Base-by-base conservation (phyloP, 371 early-diverging fungal species). In the Mucor mucedo region DNA sequence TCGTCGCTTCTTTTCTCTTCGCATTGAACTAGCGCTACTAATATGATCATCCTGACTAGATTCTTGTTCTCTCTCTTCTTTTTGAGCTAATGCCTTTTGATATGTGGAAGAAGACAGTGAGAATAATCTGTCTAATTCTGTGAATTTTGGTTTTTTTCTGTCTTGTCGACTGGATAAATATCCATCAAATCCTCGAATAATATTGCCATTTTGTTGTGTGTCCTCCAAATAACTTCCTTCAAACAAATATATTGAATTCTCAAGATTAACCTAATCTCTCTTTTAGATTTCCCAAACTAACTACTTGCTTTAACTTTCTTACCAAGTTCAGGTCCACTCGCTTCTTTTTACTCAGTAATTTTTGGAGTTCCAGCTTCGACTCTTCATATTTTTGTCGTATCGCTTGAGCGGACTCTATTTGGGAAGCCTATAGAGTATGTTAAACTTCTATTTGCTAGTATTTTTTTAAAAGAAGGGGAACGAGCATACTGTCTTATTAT, bases 211-310 rank as follows among this genome's bases (percentile, higher is more conserved):
- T 39, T 80, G 82, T 42, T 84, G 86, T 9, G 94, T 91, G 48
- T 93, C 93, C 69, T 91, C 92, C 52, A 93, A 68, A 63, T 93
- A 93, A 6, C 89, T 85, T 3, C 89, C 89, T 63, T 93, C 93
- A 72, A 90, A 89, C 7, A 84, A 72, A 71, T 91, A 93, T 59
- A 93, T 89, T 54, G 84, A 82, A 33, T 84, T 70, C 69, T 93
- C 93, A 10, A 93, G 73, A 33, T 80, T 86, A 60, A 79, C 66
- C 72, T 72, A 27, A 35, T 42, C n/a, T 42, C 35, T 14, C 47
- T 11, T 10, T 11, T 10, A 2, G n/a, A 2, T 39, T 21, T 21
- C 14, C 1, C 30, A 32, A 45, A 39, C 42, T 42, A 21, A 21
- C 21, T 1, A 21, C 21, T 21, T 21, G 21, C 21, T 21, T 21